Base-by-base conservation (phyloP, 2,329 filamentous ascomycete genomes). In the Harringtonia lauricola region DNA sequence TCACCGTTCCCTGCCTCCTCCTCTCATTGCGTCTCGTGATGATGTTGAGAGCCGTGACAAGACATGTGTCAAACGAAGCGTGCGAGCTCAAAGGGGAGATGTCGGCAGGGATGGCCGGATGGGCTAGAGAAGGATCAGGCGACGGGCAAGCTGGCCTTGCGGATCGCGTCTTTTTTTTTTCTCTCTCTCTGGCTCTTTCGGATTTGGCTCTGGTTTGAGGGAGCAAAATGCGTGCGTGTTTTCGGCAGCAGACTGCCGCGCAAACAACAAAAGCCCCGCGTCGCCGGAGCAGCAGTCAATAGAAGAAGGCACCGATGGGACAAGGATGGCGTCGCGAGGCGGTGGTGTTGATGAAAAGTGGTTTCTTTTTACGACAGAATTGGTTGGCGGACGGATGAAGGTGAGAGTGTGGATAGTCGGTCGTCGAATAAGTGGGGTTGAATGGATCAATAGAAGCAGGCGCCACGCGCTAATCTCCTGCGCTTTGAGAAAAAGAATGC, bases 21-120 rank as follows among this genome's bases (percentile, higher is more conserved):
- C 67, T 59, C 70, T 69, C 74, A 74, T 77, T 69, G 68, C 76
- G 67, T 66, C 65, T 65, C 60, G 61, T 59, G 59, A 49, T 44
- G 52, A 15, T 18, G 38, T 19, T 15, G 28, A 31, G 28, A 29
- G 41, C 13, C 26, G 52, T 53, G 46, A 64, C 56, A 60, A 64
- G 63, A 58, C 63, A 66, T 64, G 49, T 49, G 58, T 48, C 21
- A 45, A 44, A 35, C 48, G 44, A 41, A 47, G 29, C 24, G 12
- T 7, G 36, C 13, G 4, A 15, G 9, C 8, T 7, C 12, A 26
- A 15, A 26, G 34, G 19, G 2, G 26, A 37, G 28, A 44, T 39
- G 39, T 33, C 45, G 15, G 4, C 3, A 34, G 9, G 28, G 34
- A 39, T 28, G 35, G 46, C 38, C 45, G 43, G 46, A 39, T 45